Conservation (phyloP, 139 green algal species). For the Mesotaenium endlicherianum region DNA sequence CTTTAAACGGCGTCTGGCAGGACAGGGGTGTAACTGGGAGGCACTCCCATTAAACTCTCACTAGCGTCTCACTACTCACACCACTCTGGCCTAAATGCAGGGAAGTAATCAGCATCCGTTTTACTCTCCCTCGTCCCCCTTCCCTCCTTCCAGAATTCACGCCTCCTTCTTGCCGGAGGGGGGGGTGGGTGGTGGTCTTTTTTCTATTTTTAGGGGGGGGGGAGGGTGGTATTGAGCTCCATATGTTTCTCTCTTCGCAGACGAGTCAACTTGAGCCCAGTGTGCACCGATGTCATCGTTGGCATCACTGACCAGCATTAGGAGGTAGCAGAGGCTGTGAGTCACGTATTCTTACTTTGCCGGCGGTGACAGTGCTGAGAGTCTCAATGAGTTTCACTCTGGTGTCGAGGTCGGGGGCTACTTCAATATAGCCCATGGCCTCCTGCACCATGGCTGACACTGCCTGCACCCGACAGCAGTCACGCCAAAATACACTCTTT, state of each 20-base stretch:
- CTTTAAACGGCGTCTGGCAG: too few species aligned
- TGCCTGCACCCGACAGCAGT: too few species aligned
- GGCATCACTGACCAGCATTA: too few species aligned
- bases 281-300: too few species aligned
- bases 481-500: too few species aligned
- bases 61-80: not conserved
- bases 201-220: conserved; percentile 11
- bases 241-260: too few species aligned
- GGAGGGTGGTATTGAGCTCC: too few species aligned
- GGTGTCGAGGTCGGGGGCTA: conserved; percentile 68
- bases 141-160: not conserved
- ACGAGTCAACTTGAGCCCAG: too few species aligned
- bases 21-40: too few species aligned
- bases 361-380: conserved; percentile 88
- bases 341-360: conserved; percentile 65
- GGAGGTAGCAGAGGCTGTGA: too few species aligned
- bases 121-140: not conserved
- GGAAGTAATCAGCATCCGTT: not conserved
- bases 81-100: not conserved
- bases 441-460: conserved; percentile 88
- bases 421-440: conserved; percentile 81
- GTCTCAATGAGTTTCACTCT: conserved; percentile 90
- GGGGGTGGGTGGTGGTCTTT: too few species aligned
- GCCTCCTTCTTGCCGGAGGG: not conserved
- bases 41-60: not conserved